Evolutionary conservation across 768 basidiomycete species (phyloP).

Genomic region (Boletus tomentosulus): DNA sequence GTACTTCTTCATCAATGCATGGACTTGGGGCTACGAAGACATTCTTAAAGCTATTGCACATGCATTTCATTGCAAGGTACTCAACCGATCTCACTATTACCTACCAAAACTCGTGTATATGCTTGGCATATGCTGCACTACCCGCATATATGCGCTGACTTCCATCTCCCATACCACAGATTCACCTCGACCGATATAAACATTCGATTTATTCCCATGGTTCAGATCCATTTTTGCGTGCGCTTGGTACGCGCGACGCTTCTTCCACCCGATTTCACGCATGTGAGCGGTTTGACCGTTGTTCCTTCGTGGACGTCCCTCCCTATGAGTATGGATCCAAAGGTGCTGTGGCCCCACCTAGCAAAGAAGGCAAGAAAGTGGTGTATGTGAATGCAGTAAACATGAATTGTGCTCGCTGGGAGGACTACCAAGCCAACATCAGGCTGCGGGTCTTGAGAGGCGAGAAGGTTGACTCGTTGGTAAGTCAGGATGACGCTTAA

Average conservation of each 20-base stretch:
- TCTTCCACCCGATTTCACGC: constrained; percentile 82
- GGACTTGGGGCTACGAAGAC: constrained; percentile 98
- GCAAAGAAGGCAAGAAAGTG: constrained; percentile 50
- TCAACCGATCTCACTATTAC: background rate
- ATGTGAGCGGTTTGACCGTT: constrained; percentile 81
- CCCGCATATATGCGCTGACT: constrained; percentile 11
- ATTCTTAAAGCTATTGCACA: constrained; percentile 71
- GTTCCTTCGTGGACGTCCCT: constrained; percentile 52
- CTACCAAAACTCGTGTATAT: background rate
- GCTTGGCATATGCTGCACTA: background rate
- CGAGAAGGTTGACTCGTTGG: constrained; percentile 59
- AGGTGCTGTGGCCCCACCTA: constrained; percentile 26
- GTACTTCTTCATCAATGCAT: constrained; percentile 84
- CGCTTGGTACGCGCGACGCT: constrained; percentile 58
- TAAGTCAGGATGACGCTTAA: constrained; percentile 30
- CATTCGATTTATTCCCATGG: constrained; percentile 53
- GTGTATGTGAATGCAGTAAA: constrained; percentile 84
- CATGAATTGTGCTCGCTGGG: constrained; percentile 58
- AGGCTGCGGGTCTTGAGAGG: constrained; percentile 37
- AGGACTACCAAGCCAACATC: constrained; percentile 44
- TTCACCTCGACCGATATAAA: constrained; percentile 93
- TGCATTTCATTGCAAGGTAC: constrained; percentile 60
- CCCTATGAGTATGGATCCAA: constrained; percentile 13
- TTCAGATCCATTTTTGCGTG: constrained; percentile 57
- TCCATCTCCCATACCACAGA: constrained; percentile 37